Conservation (phyloP, 1,139 yeast genomes). For the Yamadazyma sp. region DNA sequence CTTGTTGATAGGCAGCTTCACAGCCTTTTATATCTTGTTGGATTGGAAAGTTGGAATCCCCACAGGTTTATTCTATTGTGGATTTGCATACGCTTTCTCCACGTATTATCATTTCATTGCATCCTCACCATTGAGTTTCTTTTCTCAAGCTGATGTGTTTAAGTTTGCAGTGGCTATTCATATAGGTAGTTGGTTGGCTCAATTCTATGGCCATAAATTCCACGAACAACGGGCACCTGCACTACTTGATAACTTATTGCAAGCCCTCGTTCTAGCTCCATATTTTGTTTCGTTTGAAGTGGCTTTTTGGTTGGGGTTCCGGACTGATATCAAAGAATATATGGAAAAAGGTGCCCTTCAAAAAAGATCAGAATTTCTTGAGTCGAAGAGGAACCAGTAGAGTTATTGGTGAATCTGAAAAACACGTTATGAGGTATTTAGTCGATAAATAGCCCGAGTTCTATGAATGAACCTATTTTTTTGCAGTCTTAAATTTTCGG, state of each 20-base stretch:
- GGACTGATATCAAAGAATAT: constrained; percentile 49
- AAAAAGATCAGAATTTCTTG: constrained; percentile 24
- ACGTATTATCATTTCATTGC: constrained; percentile 34
- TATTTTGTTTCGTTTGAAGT: constrained; percentile 82
- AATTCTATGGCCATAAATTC: constrained; percentile 84
- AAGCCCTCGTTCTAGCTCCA: constrained; percentile 89
- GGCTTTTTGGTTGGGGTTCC: constrained; percentile 64
- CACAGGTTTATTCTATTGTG: constrained; percentile 32
- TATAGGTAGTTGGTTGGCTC: constrained; percentile 71
- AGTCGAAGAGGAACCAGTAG: no score
- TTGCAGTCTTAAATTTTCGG: constrained; percentile 18
- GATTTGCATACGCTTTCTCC: constrained; percentile 15
- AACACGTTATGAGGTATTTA: background rate
- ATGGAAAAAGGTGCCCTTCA: constrained; percentile 56
- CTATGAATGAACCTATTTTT: background rate
- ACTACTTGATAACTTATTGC: constrained; percentile 73
- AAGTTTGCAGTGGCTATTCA: constrained; percentile 40
- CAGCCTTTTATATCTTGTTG: constrained; percentile 41
- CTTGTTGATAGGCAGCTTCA: constrained; percentile 33
- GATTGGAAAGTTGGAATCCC: constrained; percentile 46
- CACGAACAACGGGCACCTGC: constrained; percentile 89
- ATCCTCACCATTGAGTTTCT: constrained; percentile 16
- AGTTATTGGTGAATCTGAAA: no score
- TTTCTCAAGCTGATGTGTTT: constrained; percentile 15
- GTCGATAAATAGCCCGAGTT: background rate